Conservation (phyloP, 768 basidiomycete genomes). For the Vishniacozyma victoriae region DNA sequence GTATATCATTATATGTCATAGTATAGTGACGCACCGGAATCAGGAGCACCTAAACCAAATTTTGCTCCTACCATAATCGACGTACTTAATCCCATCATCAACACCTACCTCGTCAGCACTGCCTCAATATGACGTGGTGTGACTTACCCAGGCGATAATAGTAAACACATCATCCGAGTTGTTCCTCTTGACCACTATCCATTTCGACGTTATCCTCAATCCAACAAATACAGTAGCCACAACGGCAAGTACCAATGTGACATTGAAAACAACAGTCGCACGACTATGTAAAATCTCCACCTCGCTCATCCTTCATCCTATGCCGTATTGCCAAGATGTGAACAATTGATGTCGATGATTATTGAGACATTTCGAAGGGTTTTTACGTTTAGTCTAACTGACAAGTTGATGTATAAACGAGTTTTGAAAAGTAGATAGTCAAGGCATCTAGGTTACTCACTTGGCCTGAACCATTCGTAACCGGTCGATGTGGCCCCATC, state of each 20-base stretch:
- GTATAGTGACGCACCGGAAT: neutral
- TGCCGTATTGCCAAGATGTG: too few relatives aligned
- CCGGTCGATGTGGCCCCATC: too few relatives aligned
- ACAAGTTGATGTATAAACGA: too few relatives aligned
- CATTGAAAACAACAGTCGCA: constrained; percentile 38
- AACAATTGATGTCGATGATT: too few relatives aligned
- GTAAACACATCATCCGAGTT: constrained; percentile 34
- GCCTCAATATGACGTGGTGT: neutral
- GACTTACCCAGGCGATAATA: constrained; percentile 38
- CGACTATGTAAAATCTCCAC: too few relatives aligned
- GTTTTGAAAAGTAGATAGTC: too few relatives aligned
- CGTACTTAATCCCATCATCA: neutral
- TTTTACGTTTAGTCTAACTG: too few relatives aligned
- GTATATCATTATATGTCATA: neutral
- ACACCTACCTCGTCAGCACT: neutral
- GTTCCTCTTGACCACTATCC: constrained; percentile 20
- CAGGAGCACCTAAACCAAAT: neutral
- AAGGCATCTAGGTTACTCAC: too few relatives aligned
- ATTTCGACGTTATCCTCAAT: constrained; percentile 35
- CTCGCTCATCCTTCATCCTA: too few relatives aligned
- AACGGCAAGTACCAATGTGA: constrained; percentile 29
- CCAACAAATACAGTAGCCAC: constrained; percentile 33
- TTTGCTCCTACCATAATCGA: neutral
- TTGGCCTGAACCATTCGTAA: too few relatives aligned
- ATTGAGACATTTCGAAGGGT: too few relatives aligned